Conservation (phyloP, 129 eudicot species). For the Kitagawia praeruptora region DNA sequence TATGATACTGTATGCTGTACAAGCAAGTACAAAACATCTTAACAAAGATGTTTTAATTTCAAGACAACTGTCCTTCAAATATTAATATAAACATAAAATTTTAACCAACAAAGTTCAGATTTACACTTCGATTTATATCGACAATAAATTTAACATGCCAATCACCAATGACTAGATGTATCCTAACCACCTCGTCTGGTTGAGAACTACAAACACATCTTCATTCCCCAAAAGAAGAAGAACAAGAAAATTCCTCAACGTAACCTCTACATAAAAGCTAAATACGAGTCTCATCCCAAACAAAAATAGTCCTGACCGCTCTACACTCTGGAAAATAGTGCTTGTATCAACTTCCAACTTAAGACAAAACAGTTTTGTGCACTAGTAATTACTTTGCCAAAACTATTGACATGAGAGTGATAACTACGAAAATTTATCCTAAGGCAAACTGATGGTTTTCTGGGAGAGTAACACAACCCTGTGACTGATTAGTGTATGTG, state of each 20-base stretch:
- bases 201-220: not conserved
- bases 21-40: not conserved
- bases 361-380: not conserved
- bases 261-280: not conserved
- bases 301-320: not conserved
- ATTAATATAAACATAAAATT: not conserved
- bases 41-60: not conserved
- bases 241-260: not conserved
- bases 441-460: not conserved
- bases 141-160: not conserved
- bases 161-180: not conserved
- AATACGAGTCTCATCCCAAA: not conserved
- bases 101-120: not conserved
- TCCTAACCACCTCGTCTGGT: not conserved
- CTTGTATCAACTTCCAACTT: not conserved
- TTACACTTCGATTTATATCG: not conserved
- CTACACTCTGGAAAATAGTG: not conserved
- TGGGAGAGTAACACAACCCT: not conserved
- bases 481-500: not conserved
- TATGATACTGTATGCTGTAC: not conserved
- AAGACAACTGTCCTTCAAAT: not conserved
- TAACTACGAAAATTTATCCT: not conserved
- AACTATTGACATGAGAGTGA: not conserved
- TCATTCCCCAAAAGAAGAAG: not conserved
- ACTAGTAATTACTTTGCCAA: not conserved